phyloP scores from a whole-genome alignment of 2,329 filamentous ascomycete genomes.

The Aspergillus arachidicola region DNA sequence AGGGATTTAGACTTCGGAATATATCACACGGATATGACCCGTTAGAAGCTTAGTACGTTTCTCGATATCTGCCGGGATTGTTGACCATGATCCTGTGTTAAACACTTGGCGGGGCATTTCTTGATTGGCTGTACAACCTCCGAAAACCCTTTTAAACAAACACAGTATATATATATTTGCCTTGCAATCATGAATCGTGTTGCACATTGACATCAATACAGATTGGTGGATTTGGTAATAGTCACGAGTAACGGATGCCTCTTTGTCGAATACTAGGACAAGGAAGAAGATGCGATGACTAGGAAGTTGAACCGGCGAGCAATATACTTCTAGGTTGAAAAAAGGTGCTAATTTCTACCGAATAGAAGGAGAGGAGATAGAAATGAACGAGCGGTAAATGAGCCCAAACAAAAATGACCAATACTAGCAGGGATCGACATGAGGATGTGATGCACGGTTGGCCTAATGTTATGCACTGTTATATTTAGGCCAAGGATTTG shows the following conservation, averaged over 20 bases:
- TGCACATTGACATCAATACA: neutral
- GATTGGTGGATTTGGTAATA: neutral
- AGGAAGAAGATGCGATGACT: neutral
- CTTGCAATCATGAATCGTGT: neutral
- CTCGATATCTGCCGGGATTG: neutral
- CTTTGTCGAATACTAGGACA: neutral
- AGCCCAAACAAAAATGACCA: neutral
- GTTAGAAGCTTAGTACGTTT: neutral
- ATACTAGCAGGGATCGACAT: neutral
- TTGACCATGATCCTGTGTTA: neutral
- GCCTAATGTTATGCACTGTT: neutral
- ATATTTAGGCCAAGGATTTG: neutral
- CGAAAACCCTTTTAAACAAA: neutral
- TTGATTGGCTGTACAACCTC: neutral
- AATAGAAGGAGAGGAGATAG: neutral
- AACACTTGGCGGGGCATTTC: neutral
- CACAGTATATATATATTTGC: neutral
- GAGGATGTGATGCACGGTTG: neutral
- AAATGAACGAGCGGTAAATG: neutral
- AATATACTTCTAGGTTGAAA: neutral
- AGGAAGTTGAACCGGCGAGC: neutral
- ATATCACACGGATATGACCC: neutral
- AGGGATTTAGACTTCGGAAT: neutral
- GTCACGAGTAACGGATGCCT: neutral
- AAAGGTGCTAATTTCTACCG: neutral